Conservation (phyloP, 1,284 basidiomycete species). For the Sporisorium exsertum region DNA sequence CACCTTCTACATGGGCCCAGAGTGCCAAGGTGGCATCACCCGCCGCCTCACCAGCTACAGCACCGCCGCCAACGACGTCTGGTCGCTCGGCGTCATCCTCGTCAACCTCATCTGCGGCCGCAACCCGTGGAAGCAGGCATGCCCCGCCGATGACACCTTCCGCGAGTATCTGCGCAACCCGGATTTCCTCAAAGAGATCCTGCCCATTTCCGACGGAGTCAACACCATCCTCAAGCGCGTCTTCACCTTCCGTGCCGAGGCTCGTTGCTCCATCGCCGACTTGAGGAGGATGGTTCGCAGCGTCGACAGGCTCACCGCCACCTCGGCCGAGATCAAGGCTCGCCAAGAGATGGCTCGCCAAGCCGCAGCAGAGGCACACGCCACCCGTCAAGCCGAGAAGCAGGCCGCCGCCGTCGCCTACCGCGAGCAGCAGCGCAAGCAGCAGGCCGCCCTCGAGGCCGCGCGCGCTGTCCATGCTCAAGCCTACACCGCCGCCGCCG, state of each 20-base stretch:
- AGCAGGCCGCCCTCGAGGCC: slow-evolving; percentile 42
- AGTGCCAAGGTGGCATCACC: slow-evolving; percentile 86
- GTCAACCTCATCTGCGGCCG: slow-evolving; percentile 89
- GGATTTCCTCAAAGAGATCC: slow-evolving; percentile 65
- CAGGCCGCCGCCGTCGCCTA: slow-evolving; percentile 36
- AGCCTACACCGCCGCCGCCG: slow-evolving; percentile 18
- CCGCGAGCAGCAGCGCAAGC: slow-evolving; percentile 38
- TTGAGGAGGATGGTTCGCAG: slow-evolving; percentile 57
- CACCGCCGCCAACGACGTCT: slow-evolving; percentile 81
- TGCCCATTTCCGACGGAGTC: slow-evolving; percentile 66
- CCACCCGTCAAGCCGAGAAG: slow-evolving; percentile 48
- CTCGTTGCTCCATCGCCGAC: slow-evolving; percentile 59
- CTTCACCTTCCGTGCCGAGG: slow-evolving; percentile 63
- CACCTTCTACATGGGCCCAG: slow-evolving; percentile 96
- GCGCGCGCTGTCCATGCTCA: slow-evolving; percentile 29
- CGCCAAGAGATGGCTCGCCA: slow-evolving; percentile 46
- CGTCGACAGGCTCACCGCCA: slow-evolving; percentile 65
- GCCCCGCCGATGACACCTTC: slow-evolving; percentile 79
- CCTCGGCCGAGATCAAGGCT: slow-evolving; percentile 53
- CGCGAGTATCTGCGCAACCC: slow-evolving; percentile 65
- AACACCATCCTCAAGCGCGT: slow-evolving; percentile 66
- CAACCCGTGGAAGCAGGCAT: slow-evolving; percentile 87
- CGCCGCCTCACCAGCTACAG: slow-evolving; percentile 76
- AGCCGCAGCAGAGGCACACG: slow-evolving; percentile 44
- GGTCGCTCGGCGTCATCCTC: slow-evolving; percentile 92